Conservation (phyloP, 2,329 filamentous ascomycete genomes). For the Amesomyces nigricolor region DNA sequence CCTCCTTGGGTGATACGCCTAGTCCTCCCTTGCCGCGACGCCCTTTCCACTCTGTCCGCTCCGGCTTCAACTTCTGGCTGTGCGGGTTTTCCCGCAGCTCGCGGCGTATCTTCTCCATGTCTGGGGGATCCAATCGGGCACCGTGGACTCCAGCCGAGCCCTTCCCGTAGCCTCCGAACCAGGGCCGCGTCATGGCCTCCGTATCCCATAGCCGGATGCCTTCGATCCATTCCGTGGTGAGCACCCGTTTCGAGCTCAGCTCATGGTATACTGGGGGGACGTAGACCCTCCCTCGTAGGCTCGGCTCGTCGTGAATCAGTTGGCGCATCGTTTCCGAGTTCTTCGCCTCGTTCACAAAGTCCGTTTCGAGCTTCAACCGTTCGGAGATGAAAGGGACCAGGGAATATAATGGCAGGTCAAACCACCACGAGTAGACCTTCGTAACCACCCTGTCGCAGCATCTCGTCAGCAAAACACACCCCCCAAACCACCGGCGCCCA, state of each 20-base stretch:
- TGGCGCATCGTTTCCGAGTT: constrained; percentile 81
- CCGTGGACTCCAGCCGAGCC: constrained; percentile 76
- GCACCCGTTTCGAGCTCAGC: constrained; percentile 73
- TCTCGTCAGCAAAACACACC: not conserved
- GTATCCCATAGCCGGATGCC: constrained; percentile 92
- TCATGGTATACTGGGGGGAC: constrained; percentile 81
- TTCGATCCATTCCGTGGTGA: constrained; percentile 98
- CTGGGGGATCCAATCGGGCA: constrained; percentile 49
- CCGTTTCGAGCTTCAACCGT: constrained; percentile 85
- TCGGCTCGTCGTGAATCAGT: constrained; percentile 68
- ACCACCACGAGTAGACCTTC: constrained; percentile 76
- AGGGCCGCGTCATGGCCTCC: constrained; percentile 66
- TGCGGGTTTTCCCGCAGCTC: constrained; percentile 47
- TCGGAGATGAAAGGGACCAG: constrained; percentile 91
- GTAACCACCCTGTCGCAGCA: constrained; percentile 59
- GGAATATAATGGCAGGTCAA: constrained; percentile 87
- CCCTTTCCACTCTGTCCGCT: constrained; percentile 74
- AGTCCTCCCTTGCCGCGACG: constrained; percentile 68
- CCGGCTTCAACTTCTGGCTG: constrained; percentile 66
- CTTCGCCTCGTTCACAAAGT: constrained; percentile 85
- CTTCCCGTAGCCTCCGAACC: constrained; percentile 70
- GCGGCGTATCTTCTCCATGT: constrained; percentile 41
- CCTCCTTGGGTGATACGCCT: constrained; percentile 73
- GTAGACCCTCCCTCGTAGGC: constrained; percentile 75
- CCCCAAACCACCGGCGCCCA: not conserved